phyloP scores from a whole-genome alignment of 1,139 yeast species.

The Magnusiomyces sp. region DNA sequence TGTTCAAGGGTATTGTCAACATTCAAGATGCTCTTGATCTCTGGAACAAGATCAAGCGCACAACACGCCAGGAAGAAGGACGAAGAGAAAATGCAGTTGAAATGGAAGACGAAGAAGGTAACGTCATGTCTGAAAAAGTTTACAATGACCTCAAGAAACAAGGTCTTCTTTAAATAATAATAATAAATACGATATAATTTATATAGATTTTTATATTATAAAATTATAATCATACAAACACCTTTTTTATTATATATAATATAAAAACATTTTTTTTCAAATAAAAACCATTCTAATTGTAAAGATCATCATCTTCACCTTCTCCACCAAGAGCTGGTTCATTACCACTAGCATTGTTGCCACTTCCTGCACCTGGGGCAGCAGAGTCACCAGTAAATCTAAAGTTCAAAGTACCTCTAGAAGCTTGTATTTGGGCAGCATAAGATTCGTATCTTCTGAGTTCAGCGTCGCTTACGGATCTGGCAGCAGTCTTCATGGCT shows the following conservation, averaged over 20 bases:
- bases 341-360: conserved; percentile 24
- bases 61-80: conserved; percentile 35
- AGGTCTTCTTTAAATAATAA: conserved; percentile 45
- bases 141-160: conserved; percentile 79
- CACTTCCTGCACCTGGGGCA: conserved; percentile 54
- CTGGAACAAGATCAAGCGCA: conserved; percentile 42
- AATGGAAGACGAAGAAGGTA: conserved; percentile 88
- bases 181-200: neutral
- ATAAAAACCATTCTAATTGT: conserved; percentile 44
- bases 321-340: conserved; percentile 57
- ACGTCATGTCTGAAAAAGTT: conserved; percentile 78
- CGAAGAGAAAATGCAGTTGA: conserved; percentile 56
- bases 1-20: conserved; percentile 56
- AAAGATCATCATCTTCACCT: conserved; percentile 81
- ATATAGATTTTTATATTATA: too few relatives aligned
- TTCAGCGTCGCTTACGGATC: conserved; percentile 95
- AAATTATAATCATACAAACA: too few relatives aligned
- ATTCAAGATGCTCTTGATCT: conserved; percentile 61
- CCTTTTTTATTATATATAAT: too few relatives aligned
- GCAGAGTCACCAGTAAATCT: conserved; percentile 32
- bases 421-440: conserved; percentile 92
- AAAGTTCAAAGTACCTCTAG: conserved; percentile 67
- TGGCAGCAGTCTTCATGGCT: conserved; percentile 98
- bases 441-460: conserved; percentile 98
- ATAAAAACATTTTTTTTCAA: too few relatives aligned